A percentile compares a stretch with the other conserved stretches of the same genome.
These are phyloP conservation scores for Botrytis deweyae DNA, from an alignment of 2,329 filamentous ascomycete genomes.

Conservation along the genomic window DNA sequence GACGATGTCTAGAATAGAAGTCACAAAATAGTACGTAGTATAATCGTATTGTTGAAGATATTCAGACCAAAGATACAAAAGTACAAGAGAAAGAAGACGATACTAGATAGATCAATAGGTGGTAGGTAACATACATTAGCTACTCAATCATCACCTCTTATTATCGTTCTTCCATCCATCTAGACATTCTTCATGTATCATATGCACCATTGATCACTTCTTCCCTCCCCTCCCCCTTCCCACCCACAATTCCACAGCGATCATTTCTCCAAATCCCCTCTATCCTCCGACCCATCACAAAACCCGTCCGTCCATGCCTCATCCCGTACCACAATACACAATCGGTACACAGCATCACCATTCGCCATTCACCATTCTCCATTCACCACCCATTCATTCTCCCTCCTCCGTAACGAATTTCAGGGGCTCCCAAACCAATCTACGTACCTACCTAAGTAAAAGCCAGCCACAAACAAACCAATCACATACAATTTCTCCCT, in stretches of 20 bases:
- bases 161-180: neutral
- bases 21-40: neutral
- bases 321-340: neutral
- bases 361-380: neutral
- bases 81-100: neutral
- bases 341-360: neutral
- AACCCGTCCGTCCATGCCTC: neutral
- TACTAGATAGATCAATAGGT: too few species aligned
- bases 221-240: neutral
- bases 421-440: neutral
- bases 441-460: neutral
- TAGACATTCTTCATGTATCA: neutral
- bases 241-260: neutral
- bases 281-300: neutral
- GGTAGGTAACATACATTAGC: neutral
- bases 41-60: neutral
- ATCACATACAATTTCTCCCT: neutral
- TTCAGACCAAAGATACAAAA: neutral
- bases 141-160: neutral
- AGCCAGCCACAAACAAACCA: neutral
- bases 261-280: neutral
- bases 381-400: neutral
- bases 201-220: neutral
- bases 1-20: neutral
- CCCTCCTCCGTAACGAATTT: neutral